phyloP scores from a whole-genome alignment of 2,329 filamentous ascomycete species.

The Beauveria sp. region DNA sequence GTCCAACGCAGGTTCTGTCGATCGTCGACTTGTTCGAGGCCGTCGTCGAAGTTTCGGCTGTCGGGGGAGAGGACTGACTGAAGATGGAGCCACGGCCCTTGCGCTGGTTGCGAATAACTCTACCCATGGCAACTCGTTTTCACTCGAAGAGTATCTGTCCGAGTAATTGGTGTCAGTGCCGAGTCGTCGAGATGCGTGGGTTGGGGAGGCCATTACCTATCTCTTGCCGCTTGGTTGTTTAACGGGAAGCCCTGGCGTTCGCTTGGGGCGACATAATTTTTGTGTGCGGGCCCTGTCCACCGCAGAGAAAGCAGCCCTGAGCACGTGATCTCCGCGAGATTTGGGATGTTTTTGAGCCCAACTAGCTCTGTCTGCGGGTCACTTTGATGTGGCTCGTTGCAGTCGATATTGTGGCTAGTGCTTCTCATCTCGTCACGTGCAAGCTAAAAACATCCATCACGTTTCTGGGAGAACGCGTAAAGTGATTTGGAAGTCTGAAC shows the following conservation, averaged over 20 bases:
- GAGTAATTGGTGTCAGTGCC: slow-evolving; percentile 22
- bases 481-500: neutral
- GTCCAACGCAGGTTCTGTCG: neutral
- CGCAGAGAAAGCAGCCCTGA: slow-evolving; percentile 20
- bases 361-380: neutral
- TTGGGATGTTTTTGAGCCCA: neutral
- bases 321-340: slow-evolving; percentile 24
- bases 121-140: slow-evolving; percentile 41
- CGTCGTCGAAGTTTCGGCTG: slow-evolving; percentile 9
- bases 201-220: slow-evolving; percentile 26
- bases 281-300: slow-evolving; percentile 25
- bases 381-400: neutral
- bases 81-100: slow-evolving; percentile 53
- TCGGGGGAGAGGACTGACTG: slow-evolving; percentile 32
- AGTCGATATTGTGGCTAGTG: slow-evolving; percentile 1
- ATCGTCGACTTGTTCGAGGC: slow-evolving; percentile 13
- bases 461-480: slow-evolving; percentile 4
- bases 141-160: slow-evolving; percentile 24
- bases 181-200: slow-evolving; percentile 15
- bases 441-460: neutral
- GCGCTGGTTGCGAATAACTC: slow-evolving; percentile 60
- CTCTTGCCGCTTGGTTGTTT: slow-evolving; percentile 33
- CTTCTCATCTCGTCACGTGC: neutral
- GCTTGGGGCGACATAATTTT: slow-evolving; percentile 27
- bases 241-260: slow-evolving; percentile 24